A percentile compares a stretch with the other conserved stretches of the same genome.
These are phyloP conservation scores for Saccharum spontaneum DNA, from an alignment of 176 grass and related monocot genomes.

Conservation along the genomic window DNA sequence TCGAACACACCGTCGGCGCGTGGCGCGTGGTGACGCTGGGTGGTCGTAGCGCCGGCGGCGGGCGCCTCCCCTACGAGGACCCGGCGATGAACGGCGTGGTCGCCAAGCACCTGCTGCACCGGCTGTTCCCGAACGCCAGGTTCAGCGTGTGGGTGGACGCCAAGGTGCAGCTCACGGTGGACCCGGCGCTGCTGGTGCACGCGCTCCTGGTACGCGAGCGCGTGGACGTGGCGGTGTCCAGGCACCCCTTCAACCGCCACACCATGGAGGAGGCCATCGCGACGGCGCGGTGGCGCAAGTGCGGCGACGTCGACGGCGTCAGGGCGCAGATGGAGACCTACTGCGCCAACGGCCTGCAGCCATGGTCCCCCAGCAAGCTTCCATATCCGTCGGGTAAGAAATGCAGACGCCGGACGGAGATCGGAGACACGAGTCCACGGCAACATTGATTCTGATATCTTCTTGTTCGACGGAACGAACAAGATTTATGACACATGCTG, in stretches of 20 bases:
- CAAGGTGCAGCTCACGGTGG: conserved; percentile 89
- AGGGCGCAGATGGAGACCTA: conserved; percentile 92
- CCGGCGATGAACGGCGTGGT: conserved; percentile 88
- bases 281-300: conserved; percentile 87
- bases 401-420: not conserved
- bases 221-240: conserved; percentile 68
- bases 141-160: conserved; percentile 92
- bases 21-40: conserved; percentile 59
- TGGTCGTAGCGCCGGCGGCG: not conserved
- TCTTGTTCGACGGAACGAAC: not conserved
- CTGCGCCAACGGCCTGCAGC: conserved; percentile 71
- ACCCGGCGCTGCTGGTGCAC: conserved; percentile 80
- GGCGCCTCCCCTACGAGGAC: conserved; percentile 63
- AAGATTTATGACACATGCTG: not conserved
- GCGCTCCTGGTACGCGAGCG: conserved; percentile 46
- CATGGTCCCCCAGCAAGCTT: conserved; percentile 77
- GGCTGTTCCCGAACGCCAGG: conserved; percentile 80
- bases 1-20: conserved; percentile 31
- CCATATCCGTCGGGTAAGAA: conserved; percentile 73
- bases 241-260: conserved; percentile 78
- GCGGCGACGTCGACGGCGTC: conserved; percentile 57
- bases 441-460: not conserved
- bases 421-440: not conserved
- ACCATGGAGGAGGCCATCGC: conserved; percentile 93
- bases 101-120: conserved; percentile 75